These are phyloP conservation scores for Fusarium pseudoanthophilum DNA, from an alignment of 2,329 filamentous ascomycete genomes.

Conservation along the genomic window DNA sequence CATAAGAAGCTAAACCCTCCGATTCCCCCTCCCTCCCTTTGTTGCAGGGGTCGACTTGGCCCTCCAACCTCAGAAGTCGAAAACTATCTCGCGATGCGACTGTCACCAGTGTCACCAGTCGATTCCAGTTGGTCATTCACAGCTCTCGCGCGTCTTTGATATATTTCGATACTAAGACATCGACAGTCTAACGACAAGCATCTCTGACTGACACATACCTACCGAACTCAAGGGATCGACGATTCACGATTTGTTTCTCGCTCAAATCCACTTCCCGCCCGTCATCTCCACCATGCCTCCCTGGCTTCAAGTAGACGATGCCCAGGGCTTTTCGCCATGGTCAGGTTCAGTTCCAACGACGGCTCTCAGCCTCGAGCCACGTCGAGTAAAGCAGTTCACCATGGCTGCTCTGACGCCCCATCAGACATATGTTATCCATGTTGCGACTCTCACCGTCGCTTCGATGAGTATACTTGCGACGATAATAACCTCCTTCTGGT, in stretches of 20 bases:
- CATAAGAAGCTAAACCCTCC: conserved; percentile 17
- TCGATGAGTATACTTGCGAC: conserved; percentile 67
- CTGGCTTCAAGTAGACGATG: conserved; percentile 24
- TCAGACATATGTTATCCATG: conserved; percentile 40
- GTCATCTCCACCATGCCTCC: conserved; percentile 32
- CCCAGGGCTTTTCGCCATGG: conserved; percentile 23
- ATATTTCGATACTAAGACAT: conserved; percentile 14
- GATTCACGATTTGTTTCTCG: neutral
- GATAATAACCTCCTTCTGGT: conserved; percentile 74
- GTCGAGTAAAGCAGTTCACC: conserved; percentile 26
- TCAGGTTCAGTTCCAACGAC: conserved; percentile 1
- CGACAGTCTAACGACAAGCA: conserved; percentile 5
- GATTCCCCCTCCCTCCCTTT: conserved; percentile 3
- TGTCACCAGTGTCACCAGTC: conserved; percentile 11
- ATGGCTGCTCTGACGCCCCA: conserved; percentile 23
- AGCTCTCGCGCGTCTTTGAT: conserved; percentile 4
- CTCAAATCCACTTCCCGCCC: conserved; percentile 1
- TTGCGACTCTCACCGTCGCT: conserved; percentile 54
- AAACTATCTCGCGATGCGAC: conserved; percentile 15
- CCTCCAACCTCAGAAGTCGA: neutral
- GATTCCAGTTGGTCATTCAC: conserved; percentile 3
- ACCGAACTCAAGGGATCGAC: conserved; percentile 6
- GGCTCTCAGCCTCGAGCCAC: conserved; percentile 20
- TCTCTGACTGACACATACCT: conserved; percentile 3
- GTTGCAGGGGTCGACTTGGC: neutral